Evolutionary conservation across 371 early-diverging fungal genomes (phyloP), one percentile per base, ranked within the genome.

Genomic region (Actinomortierella wolfii): DNA sequence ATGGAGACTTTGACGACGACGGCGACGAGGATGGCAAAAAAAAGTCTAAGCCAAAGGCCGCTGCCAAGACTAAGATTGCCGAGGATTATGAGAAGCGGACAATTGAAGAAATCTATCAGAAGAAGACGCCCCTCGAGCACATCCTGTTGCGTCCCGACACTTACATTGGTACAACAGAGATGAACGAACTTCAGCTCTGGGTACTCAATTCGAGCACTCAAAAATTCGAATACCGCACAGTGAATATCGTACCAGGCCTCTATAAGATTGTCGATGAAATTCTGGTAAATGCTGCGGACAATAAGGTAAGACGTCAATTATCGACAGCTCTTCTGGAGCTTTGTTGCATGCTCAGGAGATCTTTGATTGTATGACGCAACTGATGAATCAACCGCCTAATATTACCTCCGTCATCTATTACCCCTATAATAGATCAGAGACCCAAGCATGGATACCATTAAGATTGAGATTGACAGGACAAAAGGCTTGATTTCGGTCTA

Each of bases 251-350:
- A 1, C 99, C 99, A 49, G 99, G 99, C 29, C 80, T 99, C 7
- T 99, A 97, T 83, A 99, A 99, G 78, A 99, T 99, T 64, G 96
- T 99, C 54, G 99, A 99, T 79, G 99, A 99, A 80, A 99, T 99
- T 62, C 78, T 99, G 4, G 99, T 99, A 23, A 99, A 99, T 82
- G 99, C 95, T 17, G 94, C 94, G 39, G 95, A 94, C 62, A 94
- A 95, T 78, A 95, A 93, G 88, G 89, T 89, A 83, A 47, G 34
- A 53, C 28, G 7, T 47, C 24, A 51, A 46, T 0, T n/a, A 6
- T 3, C 26, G 15, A 42, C 44, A 3, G 9, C 11, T 45, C 20
- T 24, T 28, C 15, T 26, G 15, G 9, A 14, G 15, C 15, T 48
- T 48, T 48, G 49, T 25, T 48, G 49, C 26, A 48, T 48, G 24